Conservation (phyloP, 1,284 basidiomycete genomes). For the Coniferiporia sulphurascens region DNA sequence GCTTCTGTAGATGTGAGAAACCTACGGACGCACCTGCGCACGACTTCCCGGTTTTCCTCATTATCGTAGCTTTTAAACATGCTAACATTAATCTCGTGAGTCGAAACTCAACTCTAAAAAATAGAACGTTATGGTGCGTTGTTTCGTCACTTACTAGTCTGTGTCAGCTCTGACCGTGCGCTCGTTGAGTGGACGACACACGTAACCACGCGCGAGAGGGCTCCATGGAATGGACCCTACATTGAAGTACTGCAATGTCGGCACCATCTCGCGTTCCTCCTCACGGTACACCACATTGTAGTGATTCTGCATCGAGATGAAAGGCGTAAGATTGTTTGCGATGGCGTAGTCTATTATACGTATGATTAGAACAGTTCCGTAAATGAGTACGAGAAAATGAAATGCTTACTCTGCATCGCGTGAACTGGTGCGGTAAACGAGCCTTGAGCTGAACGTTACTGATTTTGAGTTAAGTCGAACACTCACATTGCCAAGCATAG, state of each 20-base stretch:
- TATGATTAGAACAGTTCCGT: no score
- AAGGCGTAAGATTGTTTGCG: slow-evolving; percentile 53
- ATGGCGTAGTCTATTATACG: slow-evolving; percentile 37
- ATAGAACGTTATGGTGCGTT: not conserved
- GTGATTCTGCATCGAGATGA: slow-evolving; percentile 71
- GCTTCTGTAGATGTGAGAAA: not conserved
- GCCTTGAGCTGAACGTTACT: not conserved
- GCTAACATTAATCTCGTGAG: not conserved
- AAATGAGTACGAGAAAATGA: no score
- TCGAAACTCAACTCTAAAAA: not conserved
- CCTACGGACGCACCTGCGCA: not conserved
- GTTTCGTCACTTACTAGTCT: slow-evolving; percentile 9
- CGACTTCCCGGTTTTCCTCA: slow-evolving; percentile 9
- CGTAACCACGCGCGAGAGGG: slow-evolving; percentile 43
- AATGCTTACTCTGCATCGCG: slow-evolving; percentile 31
- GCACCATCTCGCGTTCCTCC: slow-evolving; percentile 67
- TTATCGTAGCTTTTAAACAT: slow-evolving; percentile 2
- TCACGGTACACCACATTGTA: slow-evolving; percentile 57
- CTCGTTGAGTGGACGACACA: slow-evolving; percentile 37
- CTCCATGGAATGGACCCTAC: slow-evolving; percentile 44
- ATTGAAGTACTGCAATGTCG: slow-evolving; percentile 38
- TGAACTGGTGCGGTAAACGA: slow-evolving; percentile 26
- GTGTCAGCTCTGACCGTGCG: slow-evolving; percentile 27
- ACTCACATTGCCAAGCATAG: slow-evolving; percentile 34
- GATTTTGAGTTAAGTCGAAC: not conserved